Evolutionary conservation across 78 protist genomes (phyloP), one percentile per base, ranked within the genome.

Genomic region (Dictyostelium citrinum): DNA sequence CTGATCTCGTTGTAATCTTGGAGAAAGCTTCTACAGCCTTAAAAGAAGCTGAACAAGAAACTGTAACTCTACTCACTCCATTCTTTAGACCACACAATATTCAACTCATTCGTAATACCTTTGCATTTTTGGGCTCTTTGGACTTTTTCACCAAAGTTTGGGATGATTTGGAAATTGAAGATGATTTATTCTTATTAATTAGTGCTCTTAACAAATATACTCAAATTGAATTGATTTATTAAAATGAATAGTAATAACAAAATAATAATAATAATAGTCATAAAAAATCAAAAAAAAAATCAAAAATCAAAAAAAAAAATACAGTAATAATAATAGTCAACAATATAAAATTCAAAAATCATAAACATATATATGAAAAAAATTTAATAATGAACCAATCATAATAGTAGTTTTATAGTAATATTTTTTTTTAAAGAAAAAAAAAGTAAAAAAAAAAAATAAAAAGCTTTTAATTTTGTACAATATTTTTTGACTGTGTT

Each of bases 201-300:
- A 82, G 90, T 90, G 95, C 95, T 43, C 35, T 90, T 2, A 76
- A 90, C 83, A 83, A 90, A 55, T 90, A 90, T 86, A 86, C 92
- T 41, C 92, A 86, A 77, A 86, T 86, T 77, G 92, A 86, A 77
- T 76, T 86, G 45, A 86, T 71, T 58, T 67, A 86, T 64, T 86
- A 86, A 61, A 61, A 24, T 20, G 5, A 55, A 55, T 10, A 43
- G 9, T 43, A 43, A 8, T 0, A 43, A 43, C 6, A 51, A 51
- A 51, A 51, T 14, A 49, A 14, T 11, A 49, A 49, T 49, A 49
- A 14, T 45, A 10, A 10, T 49, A 14, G 14, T 11, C 9, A 14
- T 11, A 49, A 49, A 12, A 49, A 49, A 49, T 12, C 22, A 45
- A 49, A 49, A 49, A 49, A 49, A 49, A 49, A 49, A 16, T 16